Percentiles rank a stretch among this genome's conserved stretches.
Conservation (phyloP, 2,329 filamentous ascomycete genomes). For the Podosphaera fusca region DNA sequence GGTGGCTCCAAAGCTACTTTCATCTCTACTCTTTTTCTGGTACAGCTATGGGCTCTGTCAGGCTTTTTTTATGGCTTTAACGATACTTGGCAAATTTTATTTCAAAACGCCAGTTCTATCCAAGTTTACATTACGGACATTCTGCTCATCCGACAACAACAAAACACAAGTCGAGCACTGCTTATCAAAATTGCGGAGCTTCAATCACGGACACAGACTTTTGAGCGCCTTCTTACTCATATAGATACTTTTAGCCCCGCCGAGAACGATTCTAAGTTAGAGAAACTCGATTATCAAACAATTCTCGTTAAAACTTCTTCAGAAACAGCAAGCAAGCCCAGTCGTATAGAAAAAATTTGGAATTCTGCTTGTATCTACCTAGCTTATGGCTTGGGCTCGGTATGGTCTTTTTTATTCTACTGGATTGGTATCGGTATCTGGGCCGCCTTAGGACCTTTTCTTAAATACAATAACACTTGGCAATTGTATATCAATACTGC, state of each 20-base stretch:
- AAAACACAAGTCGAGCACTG: conserved; percentile 14
- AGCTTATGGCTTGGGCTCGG: conserved; percentile 14
- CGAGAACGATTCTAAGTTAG: not conserved
- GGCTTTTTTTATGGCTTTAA: conserved; percentile 16
- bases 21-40: conserved; percentile 14
- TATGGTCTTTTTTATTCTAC: conserved; percentile 16
- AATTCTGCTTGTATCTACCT: conserved; percentile 5
- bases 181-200: conserved; percentile 15
- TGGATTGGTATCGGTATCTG: conserved; percentile 18
- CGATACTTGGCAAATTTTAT: conserved; percentile 18
- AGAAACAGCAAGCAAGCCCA: not conserved
- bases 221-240: conserved; percentile 14
- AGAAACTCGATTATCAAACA: not conserved
- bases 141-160: conserved; percentile 19
- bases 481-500: conserved; percentile 23
- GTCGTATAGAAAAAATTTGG: conserved; percentile 5
- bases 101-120: conserved; percentile 18
- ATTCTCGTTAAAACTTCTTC: too few relatives aligned
- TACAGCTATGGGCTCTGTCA: conserved; percentile 15
- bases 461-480: conserved; percentile 17
- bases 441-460: conserved; percentile 16
- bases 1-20: conserved; percentile 14
- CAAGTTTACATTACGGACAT: conserved; percentile 19
- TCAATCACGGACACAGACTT: conserved; percentile 16
- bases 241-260: conserved; percentile 7